These are phyloP conservation scores for Tylopilus intermedius DNA, from an alignment of 768 basidiomycete genomes.

Conservation along the genomic window DNA sequence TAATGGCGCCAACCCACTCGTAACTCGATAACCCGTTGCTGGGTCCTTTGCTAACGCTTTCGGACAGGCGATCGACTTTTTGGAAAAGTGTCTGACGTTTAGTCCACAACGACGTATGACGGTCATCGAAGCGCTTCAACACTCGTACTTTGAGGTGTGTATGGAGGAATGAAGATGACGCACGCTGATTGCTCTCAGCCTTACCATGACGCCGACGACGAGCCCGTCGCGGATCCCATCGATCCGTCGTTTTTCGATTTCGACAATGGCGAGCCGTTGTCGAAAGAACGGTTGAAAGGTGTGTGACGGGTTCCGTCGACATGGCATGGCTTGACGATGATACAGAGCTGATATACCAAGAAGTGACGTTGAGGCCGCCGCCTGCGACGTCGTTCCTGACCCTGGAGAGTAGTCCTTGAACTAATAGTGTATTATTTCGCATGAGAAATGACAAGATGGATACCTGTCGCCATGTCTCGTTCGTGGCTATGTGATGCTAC, in stretches of 20 bases:
- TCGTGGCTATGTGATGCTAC: too few relatives aligned
- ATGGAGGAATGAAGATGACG: neutral
- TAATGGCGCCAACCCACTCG: conserved; percentile 67
- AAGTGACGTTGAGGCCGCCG: conserved; percentile 34
- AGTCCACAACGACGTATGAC: conserved; percentile 85
- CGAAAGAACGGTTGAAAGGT: conserved; percentile 72
- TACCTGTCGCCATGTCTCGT: too few relatives aligned
- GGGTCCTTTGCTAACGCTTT: neutral
- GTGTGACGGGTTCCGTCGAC: neutral
- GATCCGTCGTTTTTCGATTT: conserved; percentile 82
- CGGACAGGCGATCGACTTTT: conserved; percentile 62
- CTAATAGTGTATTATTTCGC: too few relatives aligned
- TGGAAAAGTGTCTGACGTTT: conserved; percentile 79
- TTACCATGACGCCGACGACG: conserved; percentile 86
- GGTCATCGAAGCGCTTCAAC: conserved; percentile 79
- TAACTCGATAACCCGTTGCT: conserved; percentile 14
- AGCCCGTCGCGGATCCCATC: conserved; percentile 72
- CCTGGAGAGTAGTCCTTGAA: conserved; percentile 10
- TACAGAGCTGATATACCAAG: conserved; percentile 44
- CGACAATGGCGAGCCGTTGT: conserved; percentile 59
- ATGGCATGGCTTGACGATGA: neutral
- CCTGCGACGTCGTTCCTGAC: conserved; percentile 15
- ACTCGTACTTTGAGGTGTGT: conserved; percentile 80
- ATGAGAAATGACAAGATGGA: too few relatives aligned
- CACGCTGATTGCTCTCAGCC: conserved; percentile 34